Evolutionary conservation across 148 eudicot species (phyloP).

Genomic region (Cornus controversa): DNA sequence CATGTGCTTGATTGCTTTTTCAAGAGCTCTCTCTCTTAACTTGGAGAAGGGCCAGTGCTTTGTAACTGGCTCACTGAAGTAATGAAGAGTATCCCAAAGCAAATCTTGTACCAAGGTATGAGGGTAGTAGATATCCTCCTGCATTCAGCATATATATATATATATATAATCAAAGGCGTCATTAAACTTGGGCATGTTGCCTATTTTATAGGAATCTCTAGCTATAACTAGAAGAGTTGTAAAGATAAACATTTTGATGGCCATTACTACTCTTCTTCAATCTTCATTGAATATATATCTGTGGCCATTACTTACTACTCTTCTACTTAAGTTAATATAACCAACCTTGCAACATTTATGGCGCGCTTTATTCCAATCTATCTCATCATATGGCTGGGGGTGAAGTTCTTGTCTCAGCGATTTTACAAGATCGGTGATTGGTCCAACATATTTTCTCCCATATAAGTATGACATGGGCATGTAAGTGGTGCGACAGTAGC

Average conservation of each 20-base stretch:
- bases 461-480: constrained; percentile 46
- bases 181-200: neutral
- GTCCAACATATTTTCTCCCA: constrained; percentile 32
- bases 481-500: constrained; percentile 39
- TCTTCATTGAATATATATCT: too few species aligned
- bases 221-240: too few species aligned
- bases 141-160: neutral
- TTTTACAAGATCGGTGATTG: constrained; percentile 33
- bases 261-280: too few species aligned
- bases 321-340: neutral
- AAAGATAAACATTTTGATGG: too few species aligned
- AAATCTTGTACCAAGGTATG: constrained; percentile 36
- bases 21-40: constrained; percentile 31
- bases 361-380: constrained; percentile 36
- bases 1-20: constrained; percentile 30
- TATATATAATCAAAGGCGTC: neutral
- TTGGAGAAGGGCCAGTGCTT: constrained; percentile 34
- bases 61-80: constrained; percentile 31
- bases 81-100: constrained; percentile 37
- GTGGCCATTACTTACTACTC: too few species aligned
- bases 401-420: constrained; percentile 34
- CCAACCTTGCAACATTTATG: constrained; percentile 38
- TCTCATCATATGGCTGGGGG: constrained; percentile 28
- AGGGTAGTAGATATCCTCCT: constrained; percentile 40
- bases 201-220: too few species aligned